Percentiles rank a stretch among this genome's conserved stretches.
phyloP scores from a whole-genome alignment of 257 asterid species.

The Coffea canephora region DNA sequence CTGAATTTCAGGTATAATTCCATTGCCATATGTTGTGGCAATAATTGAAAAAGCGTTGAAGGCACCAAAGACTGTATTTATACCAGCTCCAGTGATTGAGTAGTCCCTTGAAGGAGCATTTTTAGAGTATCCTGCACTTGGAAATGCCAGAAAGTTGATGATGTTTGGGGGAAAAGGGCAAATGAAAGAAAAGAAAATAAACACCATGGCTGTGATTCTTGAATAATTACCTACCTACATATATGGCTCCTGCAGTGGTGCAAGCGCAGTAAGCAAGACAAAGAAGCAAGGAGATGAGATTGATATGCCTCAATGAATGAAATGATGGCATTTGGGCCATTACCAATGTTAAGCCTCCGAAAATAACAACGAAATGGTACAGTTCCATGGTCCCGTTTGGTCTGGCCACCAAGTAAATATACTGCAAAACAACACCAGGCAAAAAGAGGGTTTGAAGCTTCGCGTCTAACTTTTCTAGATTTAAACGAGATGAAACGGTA shows the following conservation, averaged over 20 bases:
- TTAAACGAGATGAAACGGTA: too few species aligned
- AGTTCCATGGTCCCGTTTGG: conserved; percentile 68
- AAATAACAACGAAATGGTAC: conserved; percentile 51
- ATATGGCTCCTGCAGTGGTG: conserved; percentile 49
- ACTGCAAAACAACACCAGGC: conserved; percentile 29
- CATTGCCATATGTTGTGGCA: conserved; percentile 66
- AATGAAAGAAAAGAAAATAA: too few species aligned
- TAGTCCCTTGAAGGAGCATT: conserved; percentile 50
- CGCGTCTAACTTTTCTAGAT: background rate
- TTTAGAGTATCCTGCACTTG: conserved; percentile 38
- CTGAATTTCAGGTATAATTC: conserved; percentile 77
- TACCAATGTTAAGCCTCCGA: conserved; percentile 50
- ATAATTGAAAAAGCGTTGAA: conserved; percentile 62
- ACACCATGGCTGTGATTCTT: background rate
- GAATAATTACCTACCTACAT: conserved; percentile 50
- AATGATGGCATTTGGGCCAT: conserved; percentile 84
- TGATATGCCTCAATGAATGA: conserved; percentile 72
- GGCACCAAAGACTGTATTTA: conserved; percentile 43
- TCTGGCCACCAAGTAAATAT: conserved; percentile 40
- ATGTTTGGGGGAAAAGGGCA: background rate
- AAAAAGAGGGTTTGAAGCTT: too few species aligned
- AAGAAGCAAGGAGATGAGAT: conserved; percentile 48
- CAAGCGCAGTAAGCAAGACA: conserved; percentile 58
- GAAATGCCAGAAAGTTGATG: background rate
- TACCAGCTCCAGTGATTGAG: conserved; percentile 29